phyloP scores from a whole-genome alignment of 257 asterid genomes.

The Nemophila menziesii region DNA sequence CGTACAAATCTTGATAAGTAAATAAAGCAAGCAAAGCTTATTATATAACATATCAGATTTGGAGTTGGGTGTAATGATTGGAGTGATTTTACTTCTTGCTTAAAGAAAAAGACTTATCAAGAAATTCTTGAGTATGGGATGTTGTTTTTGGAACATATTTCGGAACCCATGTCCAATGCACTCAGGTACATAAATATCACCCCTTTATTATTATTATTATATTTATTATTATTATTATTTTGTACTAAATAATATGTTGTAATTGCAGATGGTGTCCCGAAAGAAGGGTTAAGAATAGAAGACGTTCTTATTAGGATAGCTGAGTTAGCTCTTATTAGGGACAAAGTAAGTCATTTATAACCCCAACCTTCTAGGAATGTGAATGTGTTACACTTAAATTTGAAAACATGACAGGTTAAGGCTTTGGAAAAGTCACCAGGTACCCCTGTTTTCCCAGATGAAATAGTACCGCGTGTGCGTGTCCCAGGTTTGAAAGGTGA shows the following conservation, averaged over 20 bases:
- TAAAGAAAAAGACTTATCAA: constrained; percentile 71
- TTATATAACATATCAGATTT: constrained; percentile 64
- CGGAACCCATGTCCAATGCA: constrained; percentile 56
- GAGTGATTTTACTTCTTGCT: constrained; percentile 71
- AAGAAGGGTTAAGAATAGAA: constrained; percentile 80
- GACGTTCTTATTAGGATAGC: constrained; percentile 89
- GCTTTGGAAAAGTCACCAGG: constrained; percentile 32
- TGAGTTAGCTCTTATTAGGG: constrained; percentile 50
- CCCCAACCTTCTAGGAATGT: neutral
- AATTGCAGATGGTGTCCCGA: constrained; percentile 91
- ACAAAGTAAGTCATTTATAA: constrained; percentile 49
- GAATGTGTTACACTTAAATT: neutral
- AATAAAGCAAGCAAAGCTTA: too few relatives aligned
- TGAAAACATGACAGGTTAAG: constrained; percentile 34
- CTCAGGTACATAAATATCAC: too few relatives aligned
- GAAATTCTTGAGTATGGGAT: constrained; percentile 74
- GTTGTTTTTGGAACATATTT: constrained; percentile 63
- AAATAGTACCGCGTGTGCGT: constrained; percentile 49
- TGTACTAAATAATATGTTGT: constrained; percentile 11
- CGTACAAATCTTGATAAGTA: constrained; percentile 89
- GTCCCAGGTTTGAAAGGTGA: constrained; percentile 80
- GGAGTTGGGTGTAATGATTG: constrained; percentile 81
- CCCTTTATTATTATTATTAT: too few relatives aligned
- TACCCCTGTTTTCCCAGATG: constrained; percentile 51
- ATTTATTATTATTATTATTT: constrained; percentile 14